Percentiles rank a stretch among this genome's conserved stretches.
Conservation (phyloP, 2,329 filamentous ascomycete genomes). For the Alternaria novae-zelandiae region DNA sequence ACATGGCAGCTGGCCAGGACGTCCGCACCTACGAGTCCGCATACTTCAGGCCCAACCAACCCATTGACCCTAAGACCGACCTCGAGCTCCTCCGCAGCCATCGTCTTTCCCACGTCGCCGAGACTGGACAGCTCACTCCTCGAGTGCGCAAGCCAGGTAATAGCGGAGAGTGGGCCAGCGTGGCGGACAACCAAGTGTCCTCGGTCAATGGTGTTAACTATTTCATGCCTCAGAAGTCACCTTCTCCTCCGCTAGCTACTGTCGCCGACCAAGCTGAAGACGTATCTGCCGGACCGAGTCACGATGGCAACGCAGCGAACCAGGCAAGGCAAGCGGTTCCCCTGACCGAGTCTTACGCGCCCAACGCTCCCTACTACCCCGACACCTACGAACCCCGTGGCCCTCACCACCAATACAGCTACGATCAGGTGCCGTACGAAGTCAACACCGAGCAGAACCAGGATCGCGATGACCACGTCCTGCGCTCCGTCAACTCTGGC, state of each 20-base stretch:
- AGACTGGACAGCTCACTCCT: slow-evolving; percentile 57
- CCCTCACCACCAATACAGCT: slow-evolving; percentile 45
- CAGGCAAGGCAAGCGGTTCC: slow-evolving; percentile 42
- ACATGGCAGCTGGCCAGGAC: slow-evolving; percentile 35
- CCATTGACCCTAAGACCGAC: slow-evolving; percentile 43
- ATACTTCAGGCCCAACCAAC: slow-evolving; percentile 38
- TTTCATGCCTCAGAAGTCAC: slow-evolving; percentile 47
- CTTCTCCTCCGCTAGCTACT: slow-evolving; percentile 41
- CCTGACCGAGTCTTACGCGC: slow-evolving; percentile 47
- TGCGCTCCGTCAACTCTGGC: slow-evolving; percentile 52
- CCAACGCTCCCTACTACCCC: slow-evolving; percentile 39
- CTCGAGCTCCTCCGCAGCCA: slow-evolving; percentile 54
- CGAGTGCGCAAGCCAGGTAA: slow-evolving; percentile 46
- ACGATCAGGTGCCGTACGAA: slow-evolving; percentile 41
- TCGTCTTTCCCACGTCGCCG: slow-evolving; percentile 57
- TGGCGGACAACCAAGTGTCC: slow-evolving; percentile 39
- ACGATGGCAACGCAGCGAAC: slow-evolving; percentile 33
- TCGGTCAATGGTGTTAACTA: slow-evolving; percentile 47
- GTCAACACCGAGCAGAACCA: slow-evolving; percentile 38
- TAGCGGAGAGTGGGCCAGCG: slow-evolving; percentile 48
- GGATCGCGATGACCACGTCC: slow-evolving; percentile 41
- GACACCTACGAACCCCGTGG: slow-evolving; percentile 47
- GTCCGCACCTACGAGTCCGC: slow-evolving; percentile 43
- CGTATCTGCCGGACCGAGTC: slow-evolving; percentile 20
- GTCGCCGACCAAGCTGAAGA: slow-evolving; percentile 23